These are phyloP conservation scores for Micractinium sp. DNA, from an alignment of 139 green algal genomes.

Conservation along the genomic window DNA sequence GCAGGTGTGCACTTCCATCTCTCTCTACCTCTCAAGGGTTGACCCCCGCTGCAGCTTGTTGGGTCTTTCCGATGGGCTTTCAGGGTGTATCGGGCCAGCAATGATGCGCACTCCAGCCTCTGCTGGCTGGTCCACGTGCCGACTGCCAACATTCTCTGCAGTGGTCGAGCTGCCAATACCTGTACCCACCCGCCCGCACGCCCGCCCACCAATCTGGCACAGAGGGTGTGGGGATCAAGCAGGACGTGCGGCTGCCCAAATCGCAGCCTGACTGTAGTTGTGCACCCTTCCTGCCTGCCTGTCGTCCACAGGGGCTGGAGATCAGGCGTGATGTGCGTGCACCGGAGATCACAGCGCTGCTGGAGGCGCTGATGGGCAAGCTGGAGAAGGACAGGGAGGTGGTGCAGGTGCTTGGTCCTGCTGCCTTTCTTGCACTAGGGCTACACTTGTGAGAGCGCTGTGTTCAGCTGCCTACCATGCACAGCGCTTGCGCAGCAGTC, in stretches of 20 bases:
- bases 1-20: constrained; percentile 52
- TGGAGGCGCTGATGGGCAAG: constrained; percentile 55
- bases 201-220: not conserved
- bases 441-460: not conserved
- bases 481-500: too few species aligned
- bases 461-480: not conserved
- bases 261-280: not conserved
- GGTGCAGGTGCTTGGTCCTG: constrained; percentile 43
- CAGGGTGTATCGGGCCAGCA: not conserved
- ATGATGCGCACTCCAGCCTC: too few species aligned
- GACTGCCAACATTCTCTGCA: too few species aligned
- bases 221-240: too few species aligned
- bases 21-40: not conserved
- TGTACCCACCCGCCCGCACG: too few species aligned
- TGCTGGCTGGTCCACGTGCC: too few species aligned
- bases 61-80: not conserved
- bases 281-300: not conserved
- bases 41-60: not conserved
- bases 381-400: constrained; percentile 67
- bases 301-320: constrained; percentile 10
- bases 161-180: too few species aligned
- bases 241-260: not conserved
- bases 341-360: constrained; percentile 66
- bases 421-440: not conserved
- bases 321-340: not conserved